Conservation (phyloP, 1,139 yeast species). For the Candida tunisiensis region DNA sequence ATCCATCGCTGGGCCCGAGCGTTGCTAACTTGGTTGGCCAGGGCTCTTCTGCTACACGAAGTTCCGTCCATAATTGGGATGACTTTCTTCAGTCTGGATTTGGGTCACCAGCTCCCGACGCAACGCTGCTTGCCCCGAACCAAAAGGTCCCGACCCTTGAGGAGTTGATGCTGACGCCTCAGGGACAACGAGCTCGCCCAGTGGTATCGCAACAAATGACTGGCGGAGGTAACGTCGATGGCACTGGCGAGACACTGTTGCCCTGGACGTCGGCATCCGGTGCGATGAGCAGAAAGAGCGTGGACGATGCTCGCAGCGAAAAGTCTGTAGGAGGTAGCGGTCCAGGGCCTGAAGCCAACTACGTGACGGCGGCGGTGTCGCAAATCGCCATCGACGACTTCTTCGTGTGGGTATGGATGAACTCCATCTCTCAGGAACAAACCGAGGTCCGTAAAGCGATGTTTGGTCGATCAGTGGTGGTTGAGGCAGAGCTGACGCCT, state of each 20-base stretch:
- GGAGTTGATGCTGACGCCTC: too few species aligned
- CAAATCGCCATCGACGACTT: slow-evolving; percentile 71
- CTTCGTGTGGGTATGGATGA: slow-evolving; percentile 84
- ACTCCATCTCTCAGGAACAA: slow-evolving; percentile 62
- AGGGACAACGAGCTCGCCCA: neutral
- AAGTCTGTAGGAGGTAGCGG: neutral
- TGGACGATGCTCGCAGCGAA: too few species aligned
- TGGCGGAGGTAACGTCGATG: slow-evolving; percentile 1
- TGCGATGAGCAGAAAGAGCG: too few species aligned
- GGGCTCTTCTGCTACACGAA: too few species aligned
- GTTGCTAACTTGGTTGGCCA: too few species aligned
- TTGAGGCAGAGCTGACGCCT: slow-evolving; percentile 33
- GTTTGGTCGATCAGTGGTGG: slow-evolving; percentile 68
- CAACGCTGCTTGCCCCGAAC: too few species aligned
- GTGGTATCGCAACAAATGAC: slow-evolving; percentile 3
- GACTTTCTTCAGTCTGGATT: too few species aligned
- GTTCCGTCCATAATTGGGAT: too few species aligned
- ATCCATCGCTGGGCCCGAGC: too few species aligned
- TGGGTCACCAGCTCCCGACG: slow-evolving; percentile 16
- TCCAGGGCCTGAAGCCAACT: slow-evolving; percentile 5
- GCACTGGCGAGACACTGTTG: slow-evolving; percentile 1
- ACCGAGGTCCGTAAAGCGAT: slow-evolving; percentile 43
- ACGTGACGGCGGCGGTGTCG: slow-evolving; percentile 34
- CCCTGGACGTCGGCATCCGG: too few species aligned
- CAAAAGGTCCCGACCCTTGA: slow-evolving; percentile 3